Conservation (phyloP, 495 filamentous ascomycete genomes). For the Cercophora samala region DNA sequence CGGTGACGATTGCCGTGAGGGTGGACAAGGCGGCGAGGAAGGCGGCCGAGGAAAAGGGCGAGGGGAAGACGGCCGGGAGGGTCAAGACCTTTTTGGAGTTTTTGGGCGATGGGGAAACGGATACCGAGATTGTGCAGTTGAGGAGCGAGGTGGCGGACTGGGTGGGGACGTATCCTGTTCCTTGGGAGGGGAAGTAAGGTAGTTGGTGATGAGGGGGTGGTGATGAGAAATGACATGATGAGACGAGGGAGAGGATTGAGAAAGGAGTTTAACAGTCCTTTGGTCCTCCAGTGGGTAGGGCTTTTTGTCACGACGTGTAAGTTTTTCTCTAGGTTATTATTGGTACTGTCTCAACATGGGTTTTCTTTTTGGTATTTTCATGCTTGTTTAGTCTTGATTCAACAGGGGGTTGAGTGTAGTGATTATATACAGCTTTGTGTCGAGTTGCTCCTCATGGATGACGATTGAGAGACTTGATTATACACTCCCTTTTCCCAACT, state of each 20-base stretch:
- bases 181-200: conserved; percentile 58
- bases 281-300: too few species aligned
- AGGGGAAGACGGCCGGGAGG: conserved; percentile 68
- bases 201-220: conserved; percentile 3
- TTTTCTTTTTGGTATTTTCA: background rate
- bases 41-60: conserved; percentile 68
- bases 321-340: background rate
- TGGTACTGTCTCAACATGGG: background rate
- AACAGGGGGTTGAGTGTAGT: too few species aligned
- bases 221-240: conserved; percentile 1
- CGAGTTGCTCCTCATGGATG: too few species aligned
- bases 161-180: conserved; percentile 88
- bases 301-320: background rate
- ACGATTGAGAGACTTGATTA: too few species aligned
- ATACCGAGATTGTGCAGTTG: conserved; percentile 81
- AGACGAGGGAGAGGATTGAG: background rate
- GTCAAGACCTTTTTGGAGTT: conserved; percentile 83
- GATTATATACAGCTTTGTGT: too few species aligned
- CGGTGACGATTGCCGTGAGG: conserved; percentile 77
- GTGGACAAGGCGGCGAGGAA: conserved; percentile 78
- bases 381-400: background rate
- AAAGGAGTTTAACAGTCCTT: background rate
- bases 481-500: too few species aligned
- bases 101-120: conserved; percentile 75
- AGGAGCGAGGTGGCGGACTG: conserved; percentile 90